A percentile compares a stretch with the other conserved stretches of the same genome.
Evolutionary conservation across 164 flowering plant genomes (phyloP).

Genomic region (Vitis riparia): DNA sequence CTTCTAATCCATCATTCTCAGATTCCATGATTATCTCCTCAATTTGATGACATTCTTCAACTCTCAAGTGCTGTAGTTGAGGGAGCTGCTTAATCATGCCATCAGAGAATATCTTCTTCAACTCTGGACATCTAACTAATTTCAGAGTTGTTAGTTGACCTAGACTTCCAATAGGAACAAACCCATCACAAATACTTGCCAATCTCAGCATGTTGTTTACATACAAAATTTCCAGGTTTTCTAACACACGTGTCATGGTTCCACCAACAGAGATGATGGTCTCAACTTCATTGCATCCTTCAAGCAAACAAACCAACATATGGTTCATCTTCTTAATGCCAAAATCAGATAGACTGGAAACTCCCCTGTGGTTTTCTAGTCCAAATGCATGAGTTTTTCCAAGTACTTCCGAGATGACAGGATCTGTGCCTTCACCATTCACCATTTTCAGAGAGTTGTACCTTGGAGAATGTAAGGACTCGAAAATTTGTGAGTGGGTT

Average conservation of each 20-base stretch:
- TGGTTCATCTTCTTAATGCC: neutral
- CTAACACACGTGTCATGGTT: neutral
- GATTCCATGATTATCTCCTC: conserved; percentile 6
- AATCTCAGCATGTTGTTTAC: neutral
- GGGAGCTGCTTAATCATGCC: conserved; percentile 10
- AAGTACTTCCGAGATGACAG: conserved; percentile 10
- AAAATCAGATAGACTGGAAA: conserved; percentile 16
- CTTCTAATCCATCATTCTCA: neutral
- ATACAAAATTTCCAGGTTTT: neutral
- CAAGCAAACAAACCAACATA: conserved; percentile 8
- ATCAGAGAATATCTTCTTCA: conserved; percentile 3
- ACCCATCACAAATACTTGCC: conserved; percentile 14
- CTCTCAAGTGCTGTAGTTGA: conserved; percentile 1
- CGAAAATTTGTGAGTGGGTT: neutral
- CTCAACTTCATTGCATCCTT: conserved; percentile 10
- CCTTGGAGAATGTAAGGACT: neutral
- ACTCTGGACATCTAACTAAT: conserved; percentile 4
- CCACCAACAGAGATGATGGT: conserved; percentile 1
- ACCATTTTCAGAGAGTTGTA: conserved; percentile 10
- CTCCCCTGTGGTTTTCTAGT: conserved; percentile 10
- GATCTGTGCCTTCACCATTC: conserved; percentile 1
- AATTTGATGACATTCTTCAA: conserved; percentile 11
- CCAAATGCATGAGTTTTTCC: conserved; percentile 8
- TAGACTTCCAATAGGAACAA: neutral
- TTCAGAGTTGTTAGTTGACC: conserved; percentile 1